Base-by-base conservation (phyloP, 257 asterid genomes). In the Rubia yunnanensis region DNA sequence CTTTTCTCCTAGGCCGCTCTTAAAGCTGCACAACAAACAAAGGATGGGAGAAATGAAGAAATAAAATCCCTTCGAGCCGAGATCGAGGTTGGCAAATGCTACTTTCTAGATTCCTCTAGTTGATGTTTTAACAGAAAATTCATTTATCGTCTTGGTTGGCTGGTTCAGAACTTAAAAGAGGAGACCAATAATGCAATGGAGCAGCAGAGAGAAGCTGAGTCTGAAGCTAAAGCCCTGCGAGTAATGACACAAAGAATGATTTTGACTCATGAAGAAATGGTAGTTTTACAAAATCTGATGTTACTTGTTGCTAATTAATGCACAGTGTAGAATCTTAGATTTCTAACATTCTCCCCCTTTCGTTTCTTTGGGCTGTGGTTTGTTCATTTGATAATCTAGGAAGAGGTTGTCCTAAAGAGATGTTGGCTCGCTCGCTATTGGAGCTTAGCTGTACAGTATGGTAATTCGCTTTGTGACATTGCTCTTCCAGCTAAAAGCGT, bases 391-490 rank as follows among this genome's bases (percentile, higher is more conserved):
- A 58, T 55, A 38, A 46, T 78, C n/a, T 71, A 94, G 99, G 99
- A 94, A 85, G 99, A 94, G 79, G 96, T 94, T 65, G 99, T 90
- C 76, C 64, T 94, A 71, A 94, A 94, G 89, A 86, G 98, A 82
- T 94, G 99, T 67, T 94, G 99, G 99, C 98, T 94, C 76, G 89
- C 99, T 82, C 98, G 99, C 63, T 94, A 90, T 62, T 94, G 99
- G 99, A 79, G 92, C 71, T 84, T 94, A 76, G 98, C 98, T 78
- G 79, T 92, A 76, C 86, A 66, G 35, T 80, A 86, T 76, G 99
- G 99, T 94, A 90, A 84, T 80, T 55, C 70, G 6, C 36, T 5
- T 64, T 73, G 36, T 60, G 70, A 68, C 54, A 41, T 48, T 71
- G 39, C 53, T 60, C 44, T 38, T 35, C 28, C 14, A 17, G 28